Base-by-base conservation (phyloP, 257 asterid genomes). In the Nicotiana paniculata region DNA sequence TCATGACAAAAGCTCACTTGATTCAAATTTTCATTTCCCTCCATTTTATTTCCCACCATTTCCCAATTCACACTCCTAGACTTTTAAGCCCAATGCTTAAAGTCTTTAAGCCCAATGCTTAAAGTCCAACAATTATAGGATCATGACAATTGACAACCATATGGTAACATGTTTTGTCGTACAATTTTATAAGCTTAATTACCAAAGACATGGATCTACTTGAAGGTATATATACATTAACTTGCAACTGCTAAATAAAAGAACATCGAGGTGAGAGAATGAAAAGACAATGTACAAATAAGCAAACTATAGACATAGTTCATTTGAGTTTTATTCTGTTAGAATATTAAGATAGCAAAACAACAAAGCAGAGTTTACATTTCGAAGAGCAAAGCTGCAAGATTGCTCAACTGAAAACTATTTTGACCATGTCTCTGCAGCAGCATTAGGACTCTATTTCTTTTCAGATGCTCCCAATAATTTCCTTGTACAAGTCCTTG, bases 401-500 rank as follows among this genome's bases (percentile, higher is more conserved):
- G 46, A 26, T 75, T 75, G 79, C 74, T 61, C 61, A 61, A 79
- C 68, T 39, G 61, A 33, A 78, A 33, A 61, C 58, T 79, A 79
- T 79, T 58, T 79, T 21, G 59, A 63, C 15, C 68, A 74, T 74
- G 74, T 39, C 74, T 18, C 58, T 33, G 69, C 82, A 21, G 68
- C 82, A 79, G 39, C 63, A 51, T 51, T 4, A 6, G 8, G 64
- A 16, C 46, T 13, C 39, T 75, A 58, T 58, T 33, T 62, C 75
- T 28, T 63, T 74, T 89, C 83, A 91, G 89, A 89, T 89, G 92
- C 82, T 92, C 82, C 97, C 97, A 70, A 86, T 81, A 74, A 95
- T 86, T 24, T 91, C 95, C 55, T 81, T 69, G 90, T 95, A 93
- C 9, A 89, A 84, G 82, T 78, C 81, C 84, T 89, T 91, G 82